These are phyloP conservation scores for Microsporum canis DNA, from an alignment of 2,329 filamentous ascomycete species.

Conservation along the genomic window DNA sequence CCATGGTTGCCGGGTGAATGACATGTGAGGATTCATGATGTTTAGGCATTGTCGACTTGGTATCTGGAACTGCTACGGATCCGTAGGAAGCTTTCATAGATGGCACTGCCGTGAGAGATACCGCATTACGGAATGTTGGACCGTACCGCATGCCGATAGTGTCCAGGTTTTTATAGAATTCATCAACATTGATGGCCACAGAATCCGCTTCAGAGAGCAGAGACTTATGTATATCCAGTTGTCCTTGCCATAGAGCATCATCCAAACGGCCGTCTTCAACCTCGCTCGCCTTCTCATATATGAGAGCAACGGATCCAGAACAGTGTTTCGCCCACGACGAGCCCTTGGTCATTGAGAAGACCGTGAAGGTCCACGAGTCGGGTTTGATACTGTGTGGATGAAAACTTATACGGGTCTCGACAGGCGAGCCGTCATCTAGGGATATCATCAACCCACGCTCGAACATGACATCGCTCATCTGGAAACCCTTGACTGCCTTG, in stretches of 20 bases:
- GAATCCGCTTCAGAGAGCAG: background rate
- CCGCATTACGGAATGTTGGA: background rate
- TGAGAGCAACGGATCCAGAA: background rate
- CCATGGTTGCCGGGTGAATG: constrained; percentile 18
- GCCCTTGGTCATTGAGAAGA: constrained; percentile 1
- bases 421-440: background rate
- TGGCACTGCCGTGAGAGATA: background rate
- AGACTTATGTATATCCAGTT: constrained; percentile 8
- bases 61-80: background rate
- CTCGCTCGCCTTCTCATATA: constrained; percentile 13
- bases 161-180: background rate
- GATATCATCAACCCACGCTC: background rate
- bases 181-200: background rate
- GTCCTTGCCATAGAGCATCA: constrained; percentile 13
- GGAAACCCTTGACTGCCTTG: background rate
- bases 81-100: background rate
- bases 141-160: background rate
- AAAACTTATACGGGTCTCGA: background rate
- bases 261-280: constrained; percentile 17
- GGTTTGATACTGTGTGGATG: background rate
- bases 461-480: background rate
- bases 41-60: background rate
- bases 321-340: background rate
- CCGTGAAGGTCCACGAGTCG: constrained; percentile 2
- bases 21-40: constrained; percentile 4